A percentile compares a stretch with the other conserved stretches of the same genome.
phyloP scores from a whole-genome alignment of 1,284 basidiomycete genomes.

The Hypsizygus ulmarius region DNA sequence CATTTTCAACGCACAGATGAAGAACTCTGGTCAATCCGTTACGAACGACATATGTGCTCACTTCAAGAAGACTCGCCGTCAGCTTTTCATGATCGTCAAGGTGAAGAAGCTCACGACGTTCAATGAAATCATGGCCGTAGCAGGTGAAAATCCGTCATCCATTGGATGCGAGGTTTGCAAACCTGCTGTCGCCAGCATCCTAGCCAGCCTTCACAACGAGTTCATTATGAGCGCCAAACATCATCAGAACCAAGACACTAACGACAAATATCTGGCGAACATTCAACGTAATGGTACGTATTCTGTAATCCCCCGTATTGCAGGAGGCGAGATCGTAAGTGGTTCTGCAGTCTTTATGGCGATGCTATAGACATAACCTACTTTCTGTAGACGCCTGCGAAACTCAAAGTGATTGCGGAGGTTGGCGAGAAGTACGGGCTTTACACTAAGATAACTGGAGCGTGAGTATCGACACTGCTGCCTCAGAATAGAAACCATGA shows the following conservation, averaged over 20 bases:
- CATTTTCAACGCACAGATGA: slow-evolving; percentile 64
- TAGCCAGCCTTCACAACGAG: slow-evolving; percentile 69
- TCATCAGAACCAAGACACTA: slow-evolving; percentile 72
- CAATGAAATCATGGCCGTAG: slow-evolving; percentile 50
- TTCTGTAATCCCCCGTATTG: slow-evolving; percentile 70
- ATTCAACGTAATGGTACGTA: slow-evolving; percentile 76
- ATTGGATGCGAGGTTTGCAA: slow-evolving; percentile 76
- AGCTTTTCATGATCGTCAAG: slow-evolving; percentile 69
- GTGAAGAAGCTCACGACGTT: slow-evolving; percentile 65
- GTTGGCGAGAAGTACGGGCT: slow-evolving; percentile 70
- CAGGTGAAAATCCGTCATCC: slow-evolving; percentile 49
- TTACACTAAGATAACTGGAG: slow-evolving; percentile 66
- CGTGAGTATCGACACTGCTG: not conserved
- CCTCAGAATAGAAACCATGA: no score
- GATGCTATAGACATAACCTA: no score
- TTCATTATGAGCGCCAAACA: slow-evolving; percentile 65
- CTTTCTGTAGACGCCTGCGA: slow-evolving; percentile 49
- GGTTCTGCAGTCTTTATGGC: no score
- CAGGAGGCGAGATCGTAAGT: slow-evolving; percentile 53
- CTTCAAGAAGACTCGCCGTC: slow-evolving; percentile 65
- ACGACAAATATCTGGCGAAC: slow-evolving; percentile 68
- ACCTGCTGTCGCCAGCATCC: slow-evolving; percentile 66
- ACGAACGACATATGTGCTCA: slow-evolving; percentile 68
- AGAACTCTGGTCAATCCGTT: slow-evolving; percentile 61
- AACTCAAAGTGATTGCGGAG: slow-evolving; percentile 65